These are phyloP conservation scores for Draba incana DNA, from an alignment of 345 rosid species.

Conservation along the genomic window DNA sequence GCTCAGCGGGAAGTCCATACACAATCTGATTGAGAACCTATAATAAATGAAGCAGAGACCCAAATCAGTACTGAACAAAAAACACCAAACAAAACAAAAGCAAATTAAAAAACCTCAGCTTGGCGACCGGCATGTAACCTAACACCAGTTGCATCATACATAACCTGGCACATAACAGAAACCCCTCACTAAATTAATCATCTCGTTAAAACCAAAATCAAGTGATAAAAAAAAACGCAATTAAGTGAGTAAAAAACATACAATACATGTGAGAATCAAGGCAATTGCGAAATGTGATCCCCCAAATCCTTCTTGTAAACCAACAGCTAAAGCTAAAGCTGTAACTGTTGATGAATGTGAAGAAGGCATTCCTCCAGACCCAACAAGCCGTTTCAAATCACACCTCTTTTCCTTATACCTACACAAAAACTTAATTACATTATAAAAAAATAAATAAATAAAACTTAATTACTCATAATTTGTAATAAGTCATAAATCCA, in stretches of 20 bases:
- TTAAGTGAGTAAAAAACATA: constrained; percentile 39
- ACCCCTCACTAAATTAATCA: neutral
- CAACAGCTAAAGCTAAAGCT: constrained; percentile 69
- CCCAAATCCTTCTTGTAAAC: constrained; percentile 76
- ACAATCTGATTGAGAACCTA: constrained; percentile 95
- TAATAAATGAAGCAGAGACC: constrained; percentile 4
- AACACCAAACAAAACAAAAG: neutral
- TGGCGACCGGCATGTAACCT: constrained; percentile 91
- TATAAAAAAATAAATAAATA: no score
- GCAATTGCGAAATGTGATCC: constrained; percentile 66
- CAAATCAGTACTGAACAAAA: neutral
- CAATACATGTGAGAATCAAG: constrained; percentile 68
- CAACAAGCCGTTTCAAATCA: constrained; percentile 72
- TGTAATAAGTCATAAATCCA: no score
- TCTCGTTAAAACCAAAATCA: constrained; percentile 3
- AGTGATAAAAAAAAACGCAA: neutral
- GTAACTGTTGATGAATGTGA: constrained; percentile 88
- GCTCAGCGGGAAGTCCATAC: constrained; percentile 87
- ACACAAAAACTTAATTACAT: constrained; percentile 39
- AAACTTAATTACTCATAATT: no score
- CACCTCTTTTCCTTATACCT: constrained; percentile 76
- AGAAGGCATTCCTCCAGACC: constrained; percentile 98
- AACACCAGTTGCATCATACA: constrained; percentile 92
- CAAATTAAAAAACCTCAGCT: constrained; percentile 63
- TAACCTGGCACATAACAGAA: constrained; percentile 54